These are phyloP conservation scores for Akanthomyces dipterigenus DNA, from an alignment of 2,329 filamentous ascomycete species.

Conservation along the genomic window DNA sequence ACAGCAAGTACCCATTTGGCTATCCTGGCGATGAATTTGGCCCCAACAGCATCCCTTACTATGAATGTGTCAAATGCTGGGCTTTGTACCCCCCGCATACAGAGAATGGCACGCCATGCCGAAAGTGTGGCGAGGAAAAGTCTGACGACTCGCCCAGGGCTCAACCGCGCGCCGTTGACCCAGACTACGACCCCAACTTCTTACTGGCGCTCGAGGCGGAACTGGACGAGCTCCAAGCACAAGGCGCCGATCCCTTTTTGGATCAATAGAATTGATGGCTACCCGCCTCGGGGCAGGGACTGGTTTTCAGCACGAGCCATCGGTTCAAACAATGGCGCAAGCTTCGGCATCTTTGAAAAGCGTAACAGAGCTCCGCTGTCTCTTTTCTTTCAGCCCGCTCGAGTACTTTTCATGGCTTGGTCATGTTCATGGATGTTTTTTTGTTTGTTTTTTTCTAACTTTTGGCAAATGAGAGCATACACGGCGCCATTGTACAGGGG, in stretches of 20 bases:
- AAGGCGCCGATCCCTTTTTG: neutral
- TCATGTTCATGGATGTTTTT: neutral
- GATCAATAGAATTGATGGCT: neutral
- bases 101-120: conserved; percentile 48
- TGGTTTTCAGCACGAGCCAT: neutral
- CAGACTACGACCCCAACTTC: conserved; percentile 54
- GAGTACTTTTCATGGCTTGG: neutral
- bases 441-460: too few species aligned
- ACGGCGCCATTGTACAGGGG: neutral
- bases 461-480: neutral
- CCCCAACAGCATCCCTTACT: conserved; percentile 42
- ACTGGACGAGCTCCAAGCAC: conserved; percentile 37
- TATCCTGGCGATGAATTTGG: conserved; percentile 62
- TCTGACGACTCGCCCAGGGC: conserved; percentile 53
- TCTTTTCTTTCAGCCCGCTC: neutral
- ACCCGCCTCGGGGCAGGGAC: too few species aligned
- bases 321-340: neutral
- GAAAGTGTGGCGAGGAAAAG: conserved; percentile 53
- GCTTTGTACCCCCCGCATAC: conserved; percentile 46
- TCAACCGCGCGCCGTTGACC: conserved; percentile 53
- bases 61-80: conserved; percentile 58
- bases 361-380: neutral
- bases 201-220: conserved; percentile 51
- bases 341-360: neutral
- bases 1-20: conserved; percentile 61